phyloP scores from a whole-genome alignment of 257 asterid species.

The Primulina tabacum region DNA sequence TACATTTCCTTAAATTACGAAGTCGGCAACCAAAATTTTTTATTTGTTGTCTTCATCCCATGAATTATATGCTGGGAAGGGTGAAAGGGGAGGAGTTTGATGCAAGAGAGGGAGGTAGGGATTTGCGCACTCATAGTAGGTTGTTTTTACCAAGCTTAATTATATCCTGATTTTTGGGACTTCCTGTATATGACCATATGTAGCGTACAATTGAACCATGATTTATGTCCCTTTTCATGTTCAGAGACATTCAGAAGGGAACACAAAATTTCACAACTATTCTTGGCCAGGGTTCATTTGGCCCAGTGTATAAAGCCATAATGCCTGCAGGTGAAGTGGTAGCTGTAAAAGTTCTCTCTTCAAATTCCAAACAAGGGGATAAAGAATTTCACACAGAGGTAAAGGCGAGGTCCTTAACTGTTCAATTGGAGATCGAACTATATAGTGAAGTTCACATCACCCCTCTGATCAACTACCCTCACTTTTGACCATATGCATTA shows the following conservation, averaged over 20 bases:
- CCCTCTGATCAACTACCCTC: not conserved
- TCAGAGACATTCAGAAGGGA: constrained; percentile 91
- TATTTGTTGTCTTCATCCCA: not conserved
- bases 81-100: not conserved
- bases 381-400: constrained; percentile 96
- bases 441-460: not conserved
- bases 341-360: constrained; percentile 96
- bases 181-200: not conserved
- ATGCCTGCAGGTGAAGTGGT: constrained; percentile 78
- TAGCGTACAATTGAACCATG: constrained; percentile 9
- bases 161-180: not conserved
- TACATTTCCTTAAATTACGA: not conserved
- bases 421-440: constrained; percentile 13
- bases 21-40: not conserved
- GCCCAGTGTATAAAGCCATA: constrained; percentile 90
- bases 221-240: constrained; percentile 23
- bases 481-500: not conserved
- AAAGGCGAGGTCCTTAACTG: constrained; percentile 7
- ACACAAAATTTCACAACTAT: constrained; percentile 81
- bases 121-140: not conserved
- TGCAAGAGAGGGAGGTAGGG: not conserved
- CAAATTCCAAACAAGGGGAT: constrained; percentile 96
- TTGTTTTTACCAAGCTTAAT: not conserved
- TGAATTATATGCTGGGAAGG: not conserved
- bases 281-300: constrained; percentile 95